Base-by-base conservation (phyloP, 2,329 filamentous ascomycete species). In the Clonostachys solani region DNA sequence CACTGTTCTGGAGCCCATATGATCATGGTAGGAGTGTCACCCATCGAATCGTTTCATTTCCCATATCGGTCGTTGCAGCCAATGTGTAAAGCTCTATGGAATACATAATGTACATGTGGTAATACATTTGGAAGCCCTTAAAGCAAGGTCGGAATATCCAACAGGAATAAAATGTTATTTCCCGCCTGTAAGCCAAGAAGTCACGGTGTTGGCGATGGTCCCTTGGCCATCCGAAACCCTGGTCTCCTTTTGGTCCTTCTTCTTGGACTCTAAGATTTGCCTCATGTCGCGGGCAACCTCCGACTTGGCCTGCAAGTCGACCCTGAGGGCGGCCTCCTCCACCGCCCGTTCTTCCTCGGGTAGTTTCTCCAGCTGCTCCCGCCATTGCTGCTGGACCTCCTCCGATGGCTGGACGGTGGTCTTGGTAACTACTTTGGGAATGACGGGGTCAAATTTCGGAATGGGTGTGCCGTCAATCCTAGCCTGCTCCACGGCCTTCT, bases 401-500 rank as follows among this genome's bases (percentile, higher is more conserved):
- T 71, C 66, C 13, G 69, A 69, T 3, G 63, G 63, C 43, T 58
- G 50, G 15, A 61, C 53, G 62, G 43, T 53, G 15, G 17, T 47
- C 43, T 49, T 50, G 17, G 51, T 45, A 42, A 54, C 58, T 16
- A 55, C 53, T 19, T 59, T 60, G 10, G 73, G 68, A 34, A 88
- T 62, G 7, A 83, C 63, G 8, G 81, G 74, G 42, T 80, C 71
- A 57, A 88, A 84, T 17, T 72, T 68, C 0, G 87, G 85, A 42
- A 74, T 61, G 1, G 78, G 74, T n/a, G 65, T 66, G 29, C 81
- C 82, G 53, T 80, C 77, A 46, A 76, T 73, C 64, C 83, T 83
- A 35, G 86, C 87, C 57, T 83, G 77, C 53, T 87, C 81, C n/a
- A 88, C 82, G 52, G 78, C 80, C 17, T 74, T 75, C 67, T 99